phyloP scores from a whole-genome alignment of 2,329 filamentous ascomycete genomes.

The Pseudogymnoascus sp. region DNA sequence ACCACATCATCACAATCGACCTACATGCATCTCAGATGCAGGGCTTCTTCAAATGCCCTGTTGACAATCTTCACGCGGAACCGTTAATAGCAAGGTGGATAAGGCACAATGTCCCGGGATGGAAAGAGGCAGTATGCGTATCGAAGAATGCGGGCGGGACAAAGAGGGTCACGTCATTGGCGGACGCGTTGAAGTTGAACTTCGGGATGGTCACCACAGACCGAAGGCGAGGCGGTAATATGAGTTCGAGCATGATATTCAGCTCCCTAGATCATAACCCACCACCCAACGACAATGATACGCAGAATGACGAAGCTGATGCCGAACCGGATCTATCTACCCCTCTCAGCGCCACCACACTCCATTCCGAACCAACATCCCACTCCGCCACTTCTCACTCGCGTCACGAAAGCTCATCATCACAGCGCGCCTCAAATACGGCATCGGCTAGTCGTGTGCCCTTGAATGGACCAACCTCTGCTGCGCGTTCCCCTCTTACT shows the following conservation, averaged over 20 bases:
- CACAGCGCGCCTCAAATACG: constrained; percentile 16
- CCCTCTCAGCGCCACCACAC: neutral
- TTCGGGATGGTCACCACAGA: constrained; percentile 95
- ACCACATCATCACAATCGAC: constrained; percentile 96
- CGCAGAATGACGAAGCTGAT: neutral
- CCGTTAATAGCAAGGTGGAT: constrained; percentile 95
- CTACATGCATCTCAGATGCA: constrained; percentile 98
- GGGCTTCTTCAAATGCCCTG: constrained; percentile 95
- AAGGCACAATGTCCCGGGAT: constrained; percentile 73
- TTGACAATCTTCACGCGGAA: constrained; percentile 95
- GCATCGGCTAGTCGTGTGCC: constrained; percentile 20
- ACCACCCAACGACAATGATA: neutral
- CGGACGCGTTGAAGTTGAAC: constrained; percentile 92
- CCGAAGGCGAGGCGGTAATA: constrained; percentile 53
- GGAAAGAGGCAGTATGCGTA: constrained; percentile 88
- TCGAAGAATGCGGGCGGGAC: constrained; percentile 98
- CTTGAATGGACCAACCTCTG: constrained; percentile 10
- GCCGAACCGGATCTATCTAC: neutral
- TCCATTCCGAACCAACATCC: constrained; percentile 5
- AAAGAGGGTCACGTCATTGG: constrained; percentile 91
- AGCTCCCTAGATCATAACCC: neutral
- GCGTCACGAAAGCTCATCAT: constrained; percentile 20
- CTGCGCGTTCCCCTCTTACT: constrained; percentile 18
- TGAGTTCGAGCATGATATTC: constrained; percentile 67
- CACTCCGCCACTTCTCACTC: constrained; percentile 17